Evolutionary conservation across 179 eudicot species (phyloP).

Genomic region (Beta lomatogona): DNA sequence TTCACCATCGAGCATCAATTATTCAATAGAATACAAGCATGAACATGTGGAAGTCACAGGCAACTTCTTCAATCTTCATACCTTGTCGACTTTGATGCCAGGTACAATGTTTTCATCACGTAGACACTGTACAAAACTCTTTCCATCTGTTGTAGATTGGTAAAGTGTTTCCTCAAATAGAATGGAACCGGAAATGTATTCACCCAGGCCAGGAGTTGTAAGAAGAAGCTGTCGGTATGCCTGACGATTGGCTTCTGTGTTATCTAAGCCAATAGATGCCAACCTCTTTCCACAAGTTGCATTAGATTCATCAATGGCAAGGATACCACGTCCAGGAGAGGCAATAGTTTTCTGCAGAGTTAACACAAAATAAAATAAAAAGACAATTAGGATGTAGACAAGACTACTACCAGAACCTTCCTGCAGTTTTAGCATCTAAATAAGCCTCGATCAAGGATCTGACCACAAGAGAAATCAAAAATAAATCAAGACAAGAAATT

Average conservation of each 20-base stretch:
- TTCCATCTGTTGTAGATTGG: conserved; percentile 58
- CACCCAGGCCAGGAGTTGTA: conserved; percentile 56
- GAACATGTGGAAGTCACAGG: background rate
- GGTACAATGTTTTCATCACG: conserved; percentile 55
- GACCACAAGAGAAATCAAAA: background rate
- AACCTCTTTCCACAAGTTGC: conserved; percentile 67
- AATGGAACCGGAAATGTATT: conserved; percentile 61
- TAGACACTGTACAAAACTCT: conserved; percentile 50
- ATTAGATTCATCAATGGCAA: conserved; percentile 66
- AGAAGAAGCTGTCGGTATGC: conserved; percentile 59
- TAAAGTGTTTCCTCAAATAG: conserved; percentile 64
- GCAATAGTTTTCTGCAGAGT: conserved; percentile 46
- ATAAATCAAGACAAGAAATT: no score
- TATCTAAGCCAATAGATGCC: conserved; percentile 63
- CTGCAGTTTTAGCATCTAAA: background rate
- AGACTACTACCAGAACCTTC: background rate
- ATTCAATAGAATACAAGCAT: background rate
- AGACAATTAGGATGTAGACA: background rate
- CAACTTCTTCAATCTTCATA: conserved; percentile 16
- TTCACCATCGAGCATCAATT: background rate
- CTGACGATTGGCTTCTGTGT: conserved; percentile 61
- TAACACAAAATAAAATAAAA: background rate
- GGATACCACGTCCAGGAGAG: conserved; percentile 64
- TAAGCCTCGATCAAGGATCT: background rate
- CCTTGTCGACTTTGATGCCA: conserved; percentile 71